A percentile compares a stretch with the other conserved stretches of the same genome.
These are phyloP conservation scores for Xylaria digitata DNA, from an alignment of 2,329 filamentous ascomycete genomes.

Conservation along the genomic window DNA sequence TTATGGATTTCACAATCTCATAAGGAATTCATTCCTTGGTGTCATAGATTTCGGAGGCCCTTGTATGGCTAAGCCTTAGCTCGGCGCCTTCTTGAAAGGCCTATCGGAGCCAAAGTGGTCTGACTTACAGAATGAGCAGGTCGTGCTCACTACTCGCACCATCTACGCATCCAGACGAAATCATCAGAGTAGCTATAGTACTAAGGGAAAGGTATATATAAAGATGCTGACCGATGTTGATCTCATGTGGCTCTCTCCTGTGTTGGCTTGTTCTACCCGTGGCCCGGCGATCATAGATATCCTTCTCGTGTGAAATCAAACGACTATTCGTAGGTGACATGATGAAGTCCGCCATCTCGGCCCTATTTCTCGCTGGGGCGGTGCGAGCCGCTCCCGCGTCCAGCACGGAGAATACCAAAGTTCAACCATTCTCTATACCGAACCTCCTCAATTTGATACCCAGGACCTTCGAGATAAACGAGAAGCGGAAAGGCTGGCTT, in stretches of 20 bases:
- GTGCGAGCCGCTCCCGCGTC: constrained; percentile 25
- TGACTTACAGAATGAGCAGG: constrained; percentile 11
- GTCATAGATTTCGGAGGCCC: not conserved
- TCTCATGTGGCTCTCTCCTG: not conserved
- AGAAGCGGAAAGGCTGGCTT: constrained; percentile 35
- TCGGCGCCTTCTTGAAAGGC: not conserved
- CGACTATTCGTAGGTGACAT: constrained; percentile 8
- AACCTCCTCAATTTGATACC: constrained; percentile 25
- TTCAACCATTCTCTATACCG: constrained; percentile 9
- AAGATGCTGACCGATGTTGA: constrained; percentile 12
- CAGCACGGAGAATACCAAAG: not conserved
- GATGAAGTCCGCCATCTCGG: constrained; percentile 26
- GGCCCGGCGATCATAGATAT: constrained; percentile 5
- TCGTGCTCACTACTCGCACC: not conserved
- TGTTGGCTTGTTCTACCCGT: constrained; percentile 2
- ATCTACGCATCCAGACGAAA: not conserved
- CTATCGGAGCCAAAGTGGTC: not conserved
- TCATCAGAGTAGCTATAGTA: not conserved
- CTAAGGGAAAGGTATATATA: not conserved
- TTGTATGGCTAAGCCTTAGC: constrained; percentile 10
- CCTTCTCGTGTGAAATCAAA: constrained; percentile 6
- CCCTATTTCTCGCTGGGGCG: constrained; percentile 20
- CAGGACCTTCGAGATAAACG: constrained; percentile 22
- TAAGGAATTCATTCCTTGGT: not conserved
- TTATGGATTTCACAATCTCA: not conserved